Conservation (phyloP, 2,329 filamentous ascomycete species). For the Pseudovirgaria hyperparasitica region DNA sequence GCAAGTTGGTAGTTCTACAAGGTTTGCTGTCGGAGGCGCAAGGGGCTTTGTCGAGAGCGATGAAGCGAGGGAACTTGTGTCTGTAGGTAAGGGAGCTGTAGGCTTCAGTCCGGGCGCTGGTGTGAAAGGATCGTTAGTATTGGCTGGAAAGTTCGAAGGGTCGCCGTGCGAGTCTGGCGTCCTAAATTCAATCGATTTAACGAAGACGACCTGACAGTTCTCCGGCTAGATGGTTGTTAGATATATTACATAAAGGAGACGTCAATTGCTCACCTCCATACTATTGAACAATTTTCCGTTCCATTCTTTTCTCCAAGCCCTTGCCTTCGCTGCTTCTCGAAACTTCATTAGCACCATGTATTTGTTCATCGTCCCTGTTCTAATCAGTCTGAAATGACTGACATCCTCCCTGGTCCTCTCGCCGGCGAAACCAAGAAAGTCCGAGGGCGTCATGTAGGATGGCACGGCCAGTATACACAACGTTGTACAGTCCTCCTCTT, state of each 20-base stretch:
- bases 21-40: constrained; percentile 65
- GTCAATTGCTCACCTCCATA: constrained; percentile 54
- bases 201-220: constrained; percentile 87
- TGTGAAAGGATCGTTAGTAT: constrained; percentile 52
- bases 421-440: constrained; percentile 84
- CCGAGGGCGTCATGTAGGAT: constrained; percentile 80
- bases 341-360: constrained; percentile 98
- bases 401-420: constrained; percentile 76
- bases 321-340: constrained; percentile 58
- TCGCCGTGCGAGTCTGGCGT: constrained; percentile 37
- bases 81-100: constrained; percentile 21
- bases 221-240: constrained; percentile 49
- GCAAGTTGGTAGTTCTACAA: constrained; percentile 88
- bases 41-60: constrained; percentile 47
- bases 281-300: constrained; percentile 89
- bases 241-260: constrained; percentile 1
- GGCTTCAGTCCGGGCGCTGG: constrained; percentile 33
- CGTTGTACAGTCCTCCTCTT: constrained; percentile 63
- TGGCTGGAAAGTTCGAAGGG: constrained; percentile 44
- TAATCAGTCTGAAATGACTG: constrained; percentile 87
- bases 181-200: constrained; percentile 82
- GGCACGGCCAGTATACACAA: constrained; percentile 91
- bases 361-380: constrained; percentile 75
- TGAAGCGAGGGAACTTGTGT: constrained; percentile 20
- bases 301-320: constrained; percentile 71